Evolutionary conservation across 306 rosid genomes (phyloP).

Genomic region (Prunus mume): DNA sequence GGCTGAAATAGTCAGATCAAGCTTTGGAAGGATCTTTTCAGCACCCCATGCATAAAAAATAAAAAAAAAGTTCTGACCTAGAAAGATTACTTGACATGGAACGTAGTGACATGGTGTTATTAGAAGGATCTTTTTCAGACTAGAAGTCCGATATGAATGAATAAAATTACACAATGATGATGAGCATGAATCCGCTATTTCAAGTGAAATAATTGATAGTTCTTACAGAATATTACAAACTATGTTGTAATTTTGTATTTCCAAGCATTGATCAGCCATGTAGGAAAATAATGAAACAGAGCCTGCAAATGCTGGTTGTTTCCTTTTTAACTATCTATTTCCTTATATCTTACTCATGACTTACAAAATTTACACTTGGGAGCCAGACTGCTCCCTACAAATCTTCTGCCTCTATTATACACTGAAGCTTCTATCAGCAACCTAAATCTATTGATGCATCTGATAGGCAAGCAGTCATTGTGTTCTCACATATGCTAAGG

Average conservation of each 20-base stretch:
- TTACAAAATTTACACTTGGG: conserved; percentile 21
- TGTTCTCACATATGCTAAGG: conserved; percentile 16
- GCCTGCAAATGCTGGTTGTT: conserved; percentile 31
- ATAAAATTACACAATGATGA: not conserved
- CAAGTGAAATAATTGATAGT: conserved; percentile 20
- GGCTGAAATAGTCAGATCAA: too few relatives aligned
- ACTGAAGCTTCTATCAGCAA: conserved; percentile 11
- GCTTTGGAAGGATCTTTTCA: not conserved
- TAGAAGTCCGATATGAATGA: too few relatives aligned
- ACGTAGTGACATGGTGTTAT: not conserved
- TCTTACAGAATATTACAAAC: conserved; percentile 40
- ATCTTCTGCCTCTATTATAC: conserved; percentile 10
- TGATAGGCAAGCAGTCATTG: conserved; percentile 7
- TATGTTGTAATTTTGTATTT: conserved; percentile 1
- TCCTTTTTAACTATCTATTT: conserved; percentile 23
- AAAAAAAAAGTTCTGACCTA: not conserved
- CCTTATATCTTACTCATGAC: conserved; percentile 9
- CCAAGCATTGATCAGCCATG: conserved; percentile 31
- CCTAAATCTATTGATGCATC: not conserved
- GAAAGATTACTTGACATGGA: too few relatives aligned
- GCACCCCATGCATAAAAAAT: not conserved
- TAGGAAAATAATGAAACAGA: conserved; percentile 23
- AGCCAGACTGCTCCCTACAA: not conserved
- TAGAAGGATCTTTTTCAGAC: too few relatives aligned
- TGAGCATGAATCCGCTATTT: conserved; percentile 9